Evolutionary conservation across 495 filamentous ascomycete genomes (phyloP).

Genomic region (Sabuloglossum arenarium): DNA sequence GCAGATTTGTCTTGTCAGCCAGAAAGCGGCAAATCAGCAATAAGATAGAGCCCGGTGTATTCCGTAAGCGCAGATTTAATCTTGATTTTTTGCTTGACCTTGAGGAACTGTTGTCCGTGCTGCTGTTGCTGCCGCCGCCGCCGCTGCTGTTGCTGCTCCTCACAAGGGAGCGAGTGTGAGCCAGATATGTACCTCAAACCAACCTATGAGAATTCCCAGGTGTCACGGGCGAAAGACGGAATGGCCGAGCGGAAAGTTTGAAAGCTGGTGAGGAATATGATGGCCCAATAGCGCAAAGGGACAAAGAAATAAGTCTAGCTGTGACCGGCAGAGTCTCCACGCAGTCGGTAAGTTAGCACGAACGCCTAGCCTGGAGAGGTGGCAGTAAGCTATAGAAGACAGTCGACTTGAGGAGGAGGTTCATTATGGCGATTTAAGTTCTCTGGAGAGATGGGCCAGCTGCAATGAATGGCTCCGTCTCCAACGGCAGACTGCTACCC

Average conservation of each 20-base stretch:
- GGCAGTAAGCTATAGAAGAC: neutral
- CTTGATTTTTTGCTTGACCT: too few relatives aligned
- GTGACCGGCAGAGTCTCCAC: neutral
- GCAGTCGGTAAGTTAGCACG: neutral
- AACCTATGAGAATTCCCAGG: neutral
- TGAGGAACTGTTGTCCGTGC: too few relatives aligned
- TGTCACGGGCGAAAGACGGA: neutral
- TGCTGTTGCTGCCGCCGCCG: too few relatives aligned
- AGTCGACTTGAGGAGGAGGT: neutral
- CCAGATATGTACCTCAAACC: constrained; percentile 1
- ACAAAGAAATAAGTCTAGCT: neutral
- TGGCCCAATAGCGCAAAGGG: neutral
- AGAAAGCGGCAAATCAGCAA: neutral
- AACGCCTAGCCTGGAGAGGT: neutral
- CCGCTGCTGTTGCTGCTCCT: neutral
- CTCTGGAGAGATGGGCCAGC: neutral
- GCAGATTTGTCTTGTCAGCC: neutral
- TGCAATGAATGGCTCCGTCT: neutral
- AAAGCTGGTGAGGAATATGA: neutral
- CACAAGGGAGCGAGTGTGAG: neutral
- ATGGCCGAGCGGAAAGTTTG: neutral
- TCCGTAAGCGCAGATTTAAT: too few relatives aligned
- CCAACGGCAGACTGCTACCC: neutral
- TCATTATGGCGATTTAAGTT: neutral
- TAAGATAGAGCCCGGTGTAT: too few relatives aligned